Base-by-base conservation (phyloP, 176 grass and related monocot genomes). In the Urochloa ruziziensis region DNA sequence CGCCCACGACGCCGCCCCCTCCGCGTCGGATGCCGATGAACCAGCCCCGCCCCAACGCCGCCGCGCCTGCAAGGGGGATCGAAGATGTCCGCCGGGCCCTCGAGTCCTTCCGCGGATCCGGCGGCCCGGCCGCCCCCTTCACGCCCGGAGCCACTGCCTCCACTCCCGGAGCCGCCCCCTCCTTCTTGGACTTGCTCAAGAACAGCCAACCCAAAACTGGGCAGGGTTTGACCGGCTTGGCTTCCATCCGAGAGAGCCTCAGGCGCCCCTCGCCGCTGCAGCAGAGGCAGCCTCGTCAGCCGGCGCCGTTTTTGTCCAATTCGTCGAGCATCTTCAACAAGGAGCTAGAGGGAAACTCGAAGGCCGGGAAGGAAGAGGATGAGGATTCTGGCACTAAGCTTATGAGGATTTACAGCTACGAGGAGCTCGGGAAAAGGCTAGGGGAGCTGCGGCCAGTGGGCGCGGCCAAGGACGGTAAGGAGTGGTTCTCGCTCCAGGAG, bases 401-500 rank as follows among this genome's bases (percentile, higher is more conserved):
- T 34, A 3, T 33, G 28, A 90, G 62, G 66, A 1, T 3, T 2
- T 99, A 99, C 82, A 91, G 23, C 40, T 54, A 70, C 11, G 58
- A 90, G n/a, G 89, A 90, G 49, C 89, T 98, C 21, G 96, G 96
- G 37, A 76, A 89, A 89, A 89, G 67, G 73, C 89, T 99, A 13
- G 56, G 36, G 29, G 68, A 78, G 30, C 85, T 96, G 80, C 84
- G 96, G 69, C 93, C 93, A 9, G 76, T 83, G 0, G 88, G 42
- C 8, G 68, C 59, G 5, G 87, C 53, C 16, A 96, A 93, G 74
- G 91, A 88, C 19, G 81, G 85, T 3, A 89, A 87, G 37, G 79
- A 88, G 23, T 76, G 83, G 82, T 94, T 99, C 83, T 92, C 91
- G 43, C 83, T 99, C 57, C 66, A 56, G 51, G 96, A 99, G 73